A percentile compares a stretch with the other conserved stretches of the same genome.
Evolutionary conservation across 768 basidiomycete genomes (phyloP).

Genomic region (Trametes villosa): DNA sequence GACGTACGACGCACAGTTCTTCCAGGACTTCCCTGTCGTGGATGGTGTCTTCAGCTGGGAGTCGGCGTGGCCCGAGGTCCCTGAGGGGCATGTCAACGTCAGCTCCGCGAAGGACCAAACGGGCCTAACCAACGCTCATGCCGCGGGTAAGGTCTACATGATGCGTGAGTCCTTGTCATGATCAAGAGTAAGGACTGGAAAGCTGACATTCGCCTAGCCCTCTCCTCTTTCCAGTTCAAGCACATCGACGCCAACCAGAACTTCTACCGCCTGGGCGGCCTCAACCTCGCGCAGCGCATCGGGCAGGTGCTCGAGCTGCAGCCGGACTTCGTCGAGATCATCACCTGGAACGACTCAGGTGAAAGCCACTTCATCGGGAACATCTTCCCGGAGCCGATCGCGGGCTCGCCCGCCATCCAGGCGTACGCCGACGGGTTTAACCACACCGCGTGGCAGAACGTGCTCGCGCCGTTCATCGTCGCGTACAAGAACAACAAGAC

Average conservation of each 20-base stretch:
- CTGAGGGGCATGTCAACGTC: slow-evolving; percentile 62
- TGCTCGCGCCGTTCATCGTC: slow-evolving; percentile 33
- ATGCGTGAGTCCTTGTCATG: not conserved
- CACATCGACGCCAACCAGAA: slow-evolving; percentile 16
- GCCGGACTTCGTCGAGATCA: slow-evolving; percentile 58
- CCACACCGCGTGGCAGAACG: slow-evolving; percentile 36
- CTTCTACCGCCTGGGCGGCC: slow-evolving; percentile 14
- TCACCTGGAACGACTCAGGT: slow-evolving; percentile 81
- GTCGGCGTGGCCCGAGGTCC: slow-evolving; percentile 4
- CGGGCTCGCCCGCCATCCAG: slow-evolving; percentile 45
- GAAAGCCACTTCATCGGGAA: slow-evolving; percentile 73
- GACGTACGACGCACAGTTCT: slow-evolving; percentile 22
- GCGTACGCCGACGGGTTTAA: slow-evolving; percentile 44
- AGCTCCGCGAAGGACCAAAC: slow-evolving; percentile 23
- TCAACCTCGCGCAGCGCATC: slow-evolving; percentile 48
- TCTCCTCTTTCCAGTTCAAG: slow-evolving; percentile 12
- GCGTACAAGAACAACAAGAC: slow-evolving; percentile 33
- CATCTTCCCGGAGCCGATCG: slow-evolving; percentile 49
- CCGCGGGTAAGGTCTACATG: slow-evolving; percentile 11
- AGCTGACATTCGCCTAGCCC: not conserved
- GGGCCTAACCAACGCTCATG: slow-evolving; percentile 3
- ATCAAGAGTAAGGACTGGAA: not conserved
- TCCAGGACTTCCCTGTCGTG: slow-evolving; percentile 2
- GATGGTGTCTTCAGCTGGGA: slow-evolving; percentile 11
- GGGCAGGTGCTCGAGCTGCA: slow-evolving; percentile 57